These are phyloP conservation scores for Penicillium angulare DNA, from an alignment of 495 filamentous ascomycete genomes.

Conservation along the genomic window DNA sequence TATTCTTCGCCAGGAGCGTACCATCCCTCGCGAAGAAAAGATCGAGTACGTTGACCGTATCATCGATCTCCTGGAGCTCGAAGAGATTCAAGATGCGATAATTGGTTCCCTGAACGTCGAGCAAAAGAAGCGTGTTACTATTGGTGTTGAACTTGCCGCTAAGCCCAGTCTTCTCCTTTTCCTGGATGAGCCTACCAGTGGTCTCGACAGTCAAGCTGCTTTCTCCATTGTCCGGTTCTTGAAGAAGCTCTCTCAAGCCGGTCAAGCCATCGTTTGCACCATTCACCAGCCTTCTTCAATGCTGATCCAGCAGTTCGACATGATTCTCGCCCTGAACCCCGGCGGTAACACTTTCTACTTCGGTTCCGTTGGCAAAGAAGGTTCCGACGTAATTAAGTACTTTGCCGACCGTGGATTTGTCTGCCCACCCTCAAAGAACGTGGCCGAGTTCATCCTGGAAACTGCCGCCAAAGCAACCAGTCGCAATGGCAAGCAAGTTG, in stretches of 20 bases:
- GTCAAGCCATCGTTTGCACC: slow-evolving; percentile 76
- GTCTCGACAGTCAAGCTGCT: slow-evolving; percentile 82
- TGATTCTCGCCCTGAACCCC: slow-evolving; percentile 67
- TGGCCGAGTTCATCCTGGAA: slow-evolving; percentile 85
- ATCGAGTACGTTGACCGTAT: slow-evolving; percentile 62
- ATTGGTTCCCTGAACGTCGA: slow-evolving; percentile 61
- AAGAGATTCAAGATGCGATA: slow-evolving; percentile 55
- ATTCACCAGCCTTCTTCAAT: slow-evolving; percentile 77
- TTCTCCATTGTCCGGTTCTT: slow-evolving; percentile 81
- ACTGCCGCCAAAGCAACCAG: slow-evolving; percentile 62
- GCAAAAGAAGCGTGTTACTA: slow-evolving; percentile 74
- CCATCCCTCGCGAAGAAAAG: slow-evolving; percentile 51
- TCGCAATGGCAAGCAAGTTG: slow-evolving; percentile 49
- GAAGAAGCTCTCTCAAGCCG: slow-evolving; percentile 74
- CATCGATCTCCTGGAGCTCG: slow-evolving; percentile 56
- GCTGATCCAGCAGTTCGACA: slow-evolving; percentile 74
- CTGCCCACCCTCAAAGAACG: slow-evolving; percentile 65
- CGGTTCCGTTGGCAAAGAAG: slow-evolving; percentile 66
- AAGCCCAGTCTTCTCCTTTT: slow-evolving; percentile 80
- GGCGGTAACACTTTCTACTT: slow-evolving; percentile 76
- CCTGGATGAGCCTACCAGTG: slow-evolving; percentile 79
- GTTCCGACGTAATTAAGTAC: slow-evolving; percentile 60
- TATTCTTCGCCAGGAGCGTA: slow-evolving; percentile 57
- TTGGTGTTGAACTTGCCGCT: slow-evolving; percentile 88
- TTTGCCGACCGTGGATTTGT: slow-evolving; percentile 60